Percentiles rank a stretch among this genome's conserved stretches.
These are phyloP conservation scores for Thelonectria rubi DNA, from an alignment of 2,329 filamentous ascomycete genomes.

Conservation along the genomic window DNA sequence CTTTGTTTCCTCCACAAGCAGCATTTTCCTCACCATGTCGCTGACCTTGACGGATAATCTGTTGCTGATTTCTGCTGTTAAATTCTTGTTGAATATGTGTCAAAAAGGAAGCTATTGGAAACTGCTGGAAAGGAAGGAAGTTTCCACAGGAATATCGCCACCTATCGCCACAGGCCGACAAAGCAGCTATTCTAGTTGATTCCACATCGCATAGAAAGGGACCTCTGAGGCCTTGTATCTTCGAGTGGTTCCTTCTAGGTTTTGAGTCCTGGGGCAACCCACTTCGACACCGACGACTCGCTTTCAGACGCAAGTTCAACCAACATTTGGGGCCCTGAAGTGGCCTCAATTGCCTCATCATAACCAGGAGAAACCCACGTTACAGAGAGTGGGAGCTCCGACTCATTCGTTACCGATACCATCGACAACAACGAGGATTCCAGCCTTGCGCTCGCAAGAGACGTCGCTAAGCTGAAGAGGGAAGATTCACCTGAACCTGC, in stretches of 20 bases:
- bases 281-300: too few relatives aligned
- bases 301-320: too few relatives aligned
- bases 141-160: too few relatives aligned
- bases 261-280: slow-evolving; percentile 1
- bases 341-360: slow-evolving; percentile 4
- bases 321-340: too few relatives aligned
- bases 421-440: slow-evolving; percentile 1
- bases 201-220: slow-evolving; percentile 1
- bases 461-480: slow-evolving; percentile 1
- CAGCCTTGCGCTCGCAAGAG: slow-evolving; percentile 1
- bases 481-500: slow-evolving; percentile 4
- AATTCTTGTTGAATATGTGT: too few relatives aligned
- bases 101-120: too few relatives aligned
- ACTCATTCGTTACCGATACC: slow-evolving; percentile 1
- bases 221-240: neutral
- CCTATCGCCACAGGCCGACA: neutral
- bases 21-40: too few relatives aligned
- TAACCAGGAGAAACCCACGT: slow-evolving; percentile 1
- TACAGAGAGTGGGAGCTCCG: neutral
- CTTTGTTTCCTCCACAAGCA: too few relatives aligned
- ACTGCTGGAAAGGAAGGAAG: too few relatives aligned
- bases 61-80: too few relatives aligned
- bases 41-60: too few relatives aligned
- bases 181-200: slow-evolving; percentile 5
- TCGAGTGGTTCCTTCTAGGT: slow-evolving; percentile 4